Evolutionary conservation across 2,329 filamentous ascomycete genomes (phyloP), one percentile per base, ranked within the genome.

Genomic region (Penicillium corylophilum): DNA sequence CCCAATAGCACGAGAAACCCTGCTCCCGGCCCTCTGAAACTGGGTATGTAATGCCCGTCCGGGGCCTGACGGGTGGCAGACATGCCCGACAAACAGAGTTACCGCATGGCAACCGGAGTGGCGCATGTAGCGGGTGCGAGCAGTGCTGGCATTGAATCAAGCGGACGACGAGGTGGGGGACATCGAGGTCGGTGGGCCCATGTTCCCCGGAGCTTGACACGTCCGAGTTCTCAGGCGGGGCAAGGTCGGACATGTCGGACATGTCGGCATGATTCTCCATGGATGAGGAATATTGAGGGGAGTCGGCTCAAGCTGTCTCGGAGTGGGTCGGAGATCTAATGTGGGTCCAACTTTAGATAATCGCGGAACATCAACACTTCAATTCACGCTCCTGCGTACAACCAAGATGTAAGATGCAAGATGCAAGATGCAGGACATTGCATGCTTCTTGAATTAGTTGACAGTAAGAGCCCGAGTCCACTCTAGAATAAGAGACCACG

Each of bases 91-190:
- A 96, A 10, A 95, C 71, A 10, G 86, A 86, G 64, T 87, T 83
- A 24, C 91, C 90, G 68, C 92, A 96, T 5, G 91, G 90, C 4
- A 96, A 75, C 0, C 88, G 88, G 50, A 90, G 79, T 5, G 91
- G 89, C 8, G 83, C 78, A 41, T 74, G 77, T 26, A 94, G 76
- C 1, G 87, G 86, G 39, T 76, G 77, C 3, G 86, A 89, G 70
- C 92, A 96, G 56, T 81, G 75, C 10, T 80, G 80, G 68, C 92
- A 96, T 72, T 95, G 90, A 47, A 94, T 79, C 36, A 94, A 75
- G 39, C 86, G 85, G 55, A 95, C 79, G 48, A 91, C 77, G 51
- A 82, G 75, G 57, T 88, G 79, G 16, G 83, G 81, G 66, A 86
- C 78, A 56, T 75, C 72, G 58, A 81, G 77, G 56, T 77, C 74